A percentile compares a stretch with the other conserved stretches of the same genome.
Conservation (phyloP, 2,329 filamentous ascomycete genomes). For the Aspergillus glaucus region DNA sequence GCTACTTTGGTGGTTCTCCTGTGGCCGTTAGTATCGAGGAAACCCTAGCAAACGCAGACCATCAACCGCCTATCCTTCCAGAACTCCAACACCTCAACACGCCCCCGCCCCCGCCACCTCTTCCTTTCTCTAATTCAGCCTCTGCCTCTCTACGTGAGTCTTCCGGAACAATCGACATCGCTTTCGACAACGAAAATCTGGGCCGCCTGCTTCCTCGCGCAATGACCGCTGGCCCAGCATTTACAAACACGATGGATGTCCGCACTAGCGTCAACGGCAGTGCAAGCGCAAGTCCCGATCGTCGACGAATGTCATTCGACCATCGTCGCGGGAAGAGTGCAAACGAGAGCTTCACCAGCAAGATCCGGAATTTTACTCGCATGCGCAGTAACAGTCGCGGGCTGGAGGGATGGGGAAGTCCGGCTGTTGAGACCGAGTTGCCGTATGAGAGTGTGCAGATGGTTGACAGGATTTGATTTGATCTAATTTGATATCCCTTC, state of each 20-base stretch:
- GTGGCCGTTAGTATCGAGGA: constrained; percentile 51
- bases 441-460: constrained; percentile 22
- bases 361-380: constrained; percentile 49
- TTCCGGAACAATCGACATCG: constrained; percentile 35
- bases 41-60: constrained; percentile 37
- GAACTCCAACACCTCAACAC: constrained; percentile 56
- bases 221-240: constrained; percentile 30
- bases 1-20: constrained; percentile 25
- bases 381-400: constrained; percentile 54
- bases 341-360: constrained; percentile 52
- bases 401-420: constrained; percentile 17
- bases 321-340: constrained; percentile 51
- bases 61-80: constrained; percentile 47
- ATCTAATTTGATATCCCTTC: background rate
- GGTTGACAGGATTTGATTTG: constrained; percentile 8
- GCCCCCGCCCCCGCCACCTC: constrained; percentile 48
- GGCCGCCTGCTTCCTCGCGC: constrained; percentile 30
- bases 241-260: constrained; percentile 8
- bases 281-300: constrained; percentile 21
- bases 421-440: constrained; percentile 13
- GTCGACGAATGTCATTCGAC: constrained; percentile 38
- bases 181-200: constrained; percentile 35
- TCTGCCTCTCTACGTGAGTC: constrained; percentile 28
- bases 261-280: constrained; percentile 8
- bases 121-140: constrained; percentile 25